Evolutionary conservation across 1,139 yeast genomes (phyloP).

Genomic region (Kazachstania sp.): DNA sequence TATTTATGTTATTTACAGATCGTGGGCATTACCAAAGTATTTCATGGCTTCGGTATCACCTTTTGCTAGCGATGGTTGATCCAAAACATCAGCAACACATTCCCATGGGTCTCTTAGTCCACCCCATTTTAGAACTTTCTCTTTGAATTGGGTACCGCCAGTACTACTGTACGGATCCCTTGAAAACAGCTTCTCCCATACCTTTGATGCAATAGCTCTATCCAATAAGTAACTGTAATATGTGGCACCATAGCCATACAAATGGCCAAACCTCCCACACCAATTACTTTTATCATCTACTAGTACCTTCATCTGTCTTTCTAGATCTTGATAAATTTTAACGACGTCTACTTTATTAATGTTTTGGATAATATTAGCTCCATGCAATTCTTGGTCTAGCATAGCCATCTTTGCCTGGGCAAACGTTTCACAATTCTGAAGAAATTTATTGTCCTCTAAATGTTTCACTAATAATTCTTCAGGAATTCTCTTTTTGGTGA

Average conservation of each 20-base stretch:
- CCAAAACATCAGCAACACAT: constrained; percentile 72
- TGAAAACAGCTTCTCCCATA: constrained; percentile 68
- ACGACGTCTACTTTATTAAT: constrained; percentile 35
- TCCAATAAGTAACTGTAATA: constrained; percentile 89
- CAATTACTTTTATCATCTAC: constrained; percentile 65
- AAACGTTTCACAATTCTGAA: constrained; percentile 67
- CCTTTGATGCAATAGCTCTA: constrained; percentile 81
- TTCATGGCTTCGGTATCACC: constrained; percentile 77
- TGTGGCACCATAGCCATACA: constrained; percentile 89
- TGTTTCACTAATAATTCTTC: constrained; percentile 41
- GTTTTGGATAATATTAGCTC: constrained; percentile 26
- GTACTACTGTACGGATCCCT: constrained; percentile 59
- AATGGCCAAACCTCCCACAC: constrained; percentile 93
- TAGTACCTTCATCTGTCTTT: constrained; percentile 45
- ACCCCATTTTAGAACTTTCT: constrained; percentile 80
- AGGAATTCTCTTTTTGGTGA: constrained; percentile 57
- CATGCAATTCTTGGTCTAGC: constrained; percentile 75
- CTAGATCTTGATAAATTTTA: constrained; percentile 60
- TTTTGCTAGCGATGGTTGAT: constrained; percentile 45
- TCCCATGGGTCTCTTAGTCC: constrained; percentile 89
- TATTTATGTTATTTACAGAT: constrained; percentile 12
- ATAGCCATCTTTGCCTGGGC: constrained; percentile 87
- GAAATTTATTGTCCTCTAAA: constrained; percentile 44
- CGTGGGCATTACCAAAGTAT: constrained; percentile 42
- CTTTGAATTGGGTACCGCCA: constrained; percentile 68